Evolutionary conservation across 371 early-diverging fungal genomes (phyloP), one percentile per base, ranked within the genome.

Genomic region (Mucor plumbeus): DNA sequence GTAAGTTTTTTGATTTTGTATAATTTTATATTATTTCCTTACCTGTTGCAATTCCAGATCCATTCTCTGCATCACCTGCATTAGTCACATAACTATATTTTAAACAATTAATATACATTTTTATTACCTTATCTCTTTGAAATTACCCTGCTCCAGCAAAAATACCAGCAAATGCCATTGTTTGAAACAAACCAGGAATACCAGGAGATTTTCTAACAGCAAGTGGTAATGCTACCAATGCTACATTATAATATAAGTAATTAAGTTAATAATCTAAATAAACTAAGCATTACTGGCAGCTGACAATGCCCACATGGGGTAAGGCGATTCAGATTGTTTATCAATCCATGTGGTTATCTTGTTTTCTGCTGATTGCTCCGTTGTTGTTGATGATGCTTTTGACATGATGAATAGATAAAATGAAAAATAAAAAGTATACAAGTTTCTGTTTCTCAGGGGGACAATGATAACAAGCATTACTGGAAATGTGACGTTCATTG

Each of bases 21-120:
- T 35, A 48, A 67, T 26, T 36, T 7, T 1, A 43, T 8, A 56
- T 38, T 19, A 8, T 38, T 26, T 9, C 17, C 39, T 67, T 74
- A 83, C 84, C 84, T 74, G 81, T 83, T 34, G 84, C 78, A 58
- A 83, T 83, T 58, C 84, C 84, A 58, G 84, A 74, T 40, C 81
- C 84, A 54, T 83, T 83, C 35, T 83, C 83, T 35, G 73, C 50
- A 65, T 83, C 83, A 40, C 83, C 83, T 44, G 72, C 64, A 63
- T 77, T 63, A 11, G 68, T 75, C n/a, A 83, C 78, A 67, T 80
- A 83, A 34, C 81, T 80, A 43, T 13, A 47, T 4, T 63, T 15
- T 14, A 50, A 3, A 38, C 11, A 4, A 17, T 53, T 4, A 47
- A 31, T 31, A 13, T 31, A 53, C 13, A 13, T 21, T 31, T 21